Evolutionary conservation across 192 early-diverging fungal genomes (phyloP).

Genomic region (Oehlia diaphana): DNA sequence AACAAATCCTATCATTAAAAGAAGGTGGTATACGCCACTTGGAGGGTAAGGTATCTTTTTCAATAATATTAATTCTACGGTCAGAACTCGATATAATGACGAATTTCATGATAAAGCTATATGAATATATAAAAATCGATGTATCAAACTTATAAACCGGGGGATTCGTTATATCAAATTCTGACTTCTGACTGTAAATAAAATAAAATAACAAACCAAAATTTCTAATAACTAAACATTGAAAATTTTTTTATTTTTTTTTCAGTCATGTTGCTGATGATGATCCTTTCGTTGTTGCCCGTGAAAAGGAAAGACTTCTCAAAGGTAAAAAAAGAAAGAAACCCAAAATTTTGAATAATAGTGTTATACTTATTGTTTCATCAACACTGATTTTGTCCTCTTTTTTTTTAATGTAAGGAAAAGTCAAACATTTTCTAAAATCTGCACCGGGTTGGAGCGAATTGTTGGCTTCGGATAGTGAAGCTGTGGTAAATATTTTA

Average conservation of each 20-base stretch:
- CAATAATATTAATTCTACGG: not conserved
- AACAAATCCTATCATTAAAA: not conserved
- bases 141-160: too few relatives aligned
- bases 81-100: too few relatives aligned
- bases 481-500: conserved; percentile 17
- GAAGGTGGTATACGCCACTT: not conserved
- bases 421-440: not conserved
- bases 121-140: too few relatives aligned
- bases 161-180: too few relatives aligned
- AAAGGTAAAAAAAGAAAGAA: not conserved
- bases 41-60: not conserved
- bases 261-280: not conserved
- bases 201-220: too few relatives aligned
- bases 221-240: too few relatives aligned
- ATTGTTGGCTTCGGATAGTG: conserved; percentile 24
- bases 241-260: too few relatives aligned
- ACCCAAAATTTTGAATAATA: too few relatives aligned
- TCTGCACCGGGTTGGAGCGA: conserved; percentile 29
- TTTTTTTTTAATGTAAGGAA: not conserved
- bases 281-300: not conserved
- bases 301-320: not conserved
- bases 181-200: too few relatives aligned
- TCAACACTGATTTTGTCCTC: not conserved
- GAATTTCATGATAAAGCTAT: too few relatives aligned
- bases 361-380: not conserved